These are phyloP conservation scores for Fusarium albosuccineum DNA, from an alignment of 2,329 filamentous ascomycete genomes.

Conservation along the genomic window DNA sequence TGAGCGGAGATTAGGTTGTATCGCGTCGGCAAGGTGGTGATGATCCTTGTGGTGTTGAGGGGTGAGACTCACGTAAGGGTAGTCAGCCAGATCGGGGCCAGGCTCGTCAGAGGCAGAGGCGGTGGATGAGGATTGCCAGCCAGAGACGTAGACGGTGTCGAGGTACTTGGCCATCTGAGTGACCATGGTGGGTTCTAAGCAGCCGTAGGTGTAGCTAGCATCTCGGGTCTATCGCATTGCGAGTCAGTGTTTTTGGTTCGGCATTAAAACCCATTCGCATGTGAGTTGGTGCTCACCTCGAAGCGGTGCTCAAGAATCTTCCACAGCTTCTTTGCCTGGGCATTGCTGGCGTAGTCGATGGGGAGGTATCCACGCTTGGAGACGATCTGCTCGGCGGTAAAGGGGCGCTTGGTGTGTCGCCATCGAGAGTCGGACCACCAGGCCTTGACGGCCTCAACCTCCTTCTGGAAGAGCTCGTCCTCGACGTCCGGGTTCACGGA, in stretches of 20 bases:
- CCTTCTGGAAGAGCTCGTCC: slow-evolving; percentile 79
- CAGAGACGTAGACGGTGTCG: slow-evolving; percentile 98
- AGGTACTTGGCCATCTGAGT: slow-evolving; percentile 99
- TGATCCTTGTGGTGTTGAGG: neutral
- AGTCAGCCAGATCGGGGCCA: slow-evolving; percentile 97
- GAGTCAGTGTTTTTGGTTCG: neutral
- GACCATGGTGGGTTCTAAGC: slow-evolving; percentile 97
- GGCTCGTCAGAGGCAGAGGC: slow-evolving; percentile 96
- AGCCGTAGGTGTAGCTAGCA: slow-evolving; percentile 95
- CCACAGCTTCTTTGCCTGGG: slow-evolving; percentile 95
- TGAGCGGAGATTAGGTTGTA: neutral
- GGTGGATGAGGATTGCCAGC: slow-evolving; percentile 98
- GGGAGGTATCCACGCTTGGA: slow-evolving; percentile 92
- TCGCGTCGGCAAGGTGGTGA: neutral
- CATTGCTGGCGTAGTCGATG: slow-evolving; percentile 92
- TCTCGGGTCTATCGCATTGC: slow-evolving; percentile 73
- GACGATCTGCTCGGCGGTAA: slow-evolving; percentile 96
- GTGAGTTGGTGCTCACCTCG: slow-evolving; percentile 68
- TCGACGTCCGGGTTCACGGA: slow-evolving; percentile 69
- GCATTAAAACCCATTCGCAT: neutral
- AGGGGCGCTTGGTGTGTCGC: slow-evolving; percentile 91
- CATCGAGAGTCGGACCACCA: slow-evolving; percentile 97
- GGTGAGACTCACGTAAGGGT: slow-evolving; percentile 79
- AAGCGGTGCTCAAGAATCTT: slow-evolving; percentile 87
- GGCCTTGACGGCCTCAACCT: slow-evolving; percentile 88